A percentile compares a stretch with the other conserved stretches of the same genome.
Conservation (phyloP, 2,329 filamentous ascomycete species). For the Exophiala lecanii-corni region DNA sequence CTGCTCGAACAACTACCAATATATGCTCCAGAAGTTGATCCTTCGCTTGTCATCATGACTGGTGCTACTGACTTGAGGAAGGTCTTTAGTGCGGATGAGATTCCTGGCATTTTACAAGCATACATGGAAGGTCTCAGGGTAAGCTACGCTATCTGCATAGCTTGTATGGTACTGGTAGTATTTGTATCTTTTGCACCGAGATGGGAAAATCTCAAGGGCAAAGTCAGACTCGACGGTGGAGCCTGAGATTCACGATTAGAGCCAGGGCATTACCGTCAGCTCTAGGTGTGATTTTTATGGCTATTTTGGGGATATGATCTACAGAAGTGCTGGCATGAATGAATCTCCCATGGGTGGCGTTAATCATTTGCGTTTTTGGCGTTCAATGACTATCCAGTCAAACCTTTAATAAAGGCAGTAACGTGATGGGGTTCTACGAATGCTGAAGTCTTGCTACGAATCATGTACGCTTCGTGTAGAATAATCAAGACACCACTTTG, state of each 20-base stretch:
- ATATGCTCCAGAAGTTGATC: constrained; percentile 28
- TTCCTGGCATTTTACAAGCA: constrained; percentile 29
- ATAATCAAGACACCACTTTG: too few species aligned
- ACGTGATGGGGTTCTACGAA: too few species aligned
- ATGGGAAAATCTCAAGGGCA: constrained; percentile 27
- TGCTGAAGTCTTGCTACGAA: too few species aligned
- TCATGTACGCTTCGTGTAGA: too few species aligned
- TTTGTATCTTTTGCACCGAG: constrained; percentile 21
- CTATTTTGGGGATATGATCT: too few species aligned
- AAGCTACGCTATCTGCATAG: constrained; percentile 24
- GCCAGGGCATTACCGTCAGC: background rate
- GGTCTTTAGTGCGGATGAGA: constrained; percentile 26
- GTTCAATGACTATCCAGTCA: too few species aligned
- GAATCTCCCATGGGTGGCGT: background rate
- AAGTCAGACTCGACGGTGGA: constrained; percentile 20
- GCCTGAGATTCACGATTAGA: constrained; percentile 4
- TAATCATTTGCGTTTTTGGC: background rate
- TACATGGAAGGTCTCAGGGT: constrained; percentile 33
- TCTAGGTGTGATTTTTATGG: background rate
- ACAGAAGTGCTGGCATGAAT: background rate
- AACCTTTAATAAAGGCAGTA: too few species aligned
- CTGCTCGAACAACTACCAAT: constrained; percentile 27
- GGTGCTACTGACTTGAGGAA: constrained; percentile 32
- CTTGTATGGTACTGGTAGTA: constrained; percentile 20
- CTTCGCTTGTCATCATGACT: constrained; percentile 26